Percentiles rank a stretch among this genome's conserved stretches.
Evolutionary conservation across 2,329 filamentous ascomycete species (phyloP).

Genomic region (Coniochaeta pulveracea): DNA sequence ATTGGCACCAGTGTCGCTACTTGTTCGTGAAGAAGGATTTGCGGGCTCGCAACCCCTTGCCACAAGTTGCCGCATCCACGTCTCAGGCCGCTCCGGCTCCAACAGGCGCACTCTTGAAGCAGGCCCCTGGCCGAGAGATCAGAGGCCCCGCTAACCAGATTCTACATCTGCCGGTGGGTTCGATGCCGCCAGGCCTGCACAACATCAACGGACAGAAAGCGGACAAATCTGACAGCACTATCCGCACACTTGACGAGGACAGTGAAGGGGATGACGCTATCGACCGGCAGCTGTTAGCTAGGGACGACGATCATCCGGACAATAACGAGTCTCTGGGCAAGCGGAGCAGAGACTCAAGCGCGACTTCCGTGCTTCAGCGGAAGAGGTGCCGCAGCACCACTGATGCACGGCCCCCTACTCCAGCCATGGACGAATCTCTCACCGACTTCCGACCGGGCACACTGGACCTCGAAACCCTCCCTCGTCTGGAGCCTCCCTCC

Average conservation of each 20-base stretch:
- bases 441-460: constrained; percentile 53
- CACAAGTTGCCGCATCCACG: too few species aligned
- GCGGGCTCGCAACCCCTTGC: too few species aligned
- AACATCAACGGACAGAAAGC: too few species aligned
- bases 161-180: constrained; percentile 20
- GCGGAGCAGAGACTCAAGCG: too few species aligned
- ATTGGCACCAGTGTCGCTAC: constrained; percentile 88
- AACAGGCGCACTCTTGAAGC: constrained; percentile 9
- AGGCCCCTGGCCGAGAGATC: constrained; percentile 9
- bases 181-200: constrained; percentile 15
- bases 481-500: constrained; percentile 50
- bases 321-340: too few species aligned
- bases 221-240: too few species aligned
- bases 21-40: too few species aligned
- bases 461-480: constrained; percentile 50
- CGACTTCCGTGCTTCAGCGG: too few species aligned
- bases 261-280: constrained; percentile 34
- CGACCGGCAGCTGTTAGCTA: constrained; percentile 26
- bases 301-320: constrained; percentile 13
- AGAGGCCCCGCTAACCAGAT: constrained; percentile 2
- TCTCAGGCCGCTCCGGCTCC: too few species aligned
- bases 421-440: constrained; percentile 8
- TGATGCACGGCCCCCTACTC: constrained; percentile 7
- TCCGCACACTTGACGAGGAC: constrained; percentile 8
- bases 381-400: too few species aligned